Evolutionary conservation across 2,329 filamentous ascomycete genomes (phyloP), one percentile per base, ranked within the genome.

Genomic region (Lasiodiplodia citricola): DNA sequence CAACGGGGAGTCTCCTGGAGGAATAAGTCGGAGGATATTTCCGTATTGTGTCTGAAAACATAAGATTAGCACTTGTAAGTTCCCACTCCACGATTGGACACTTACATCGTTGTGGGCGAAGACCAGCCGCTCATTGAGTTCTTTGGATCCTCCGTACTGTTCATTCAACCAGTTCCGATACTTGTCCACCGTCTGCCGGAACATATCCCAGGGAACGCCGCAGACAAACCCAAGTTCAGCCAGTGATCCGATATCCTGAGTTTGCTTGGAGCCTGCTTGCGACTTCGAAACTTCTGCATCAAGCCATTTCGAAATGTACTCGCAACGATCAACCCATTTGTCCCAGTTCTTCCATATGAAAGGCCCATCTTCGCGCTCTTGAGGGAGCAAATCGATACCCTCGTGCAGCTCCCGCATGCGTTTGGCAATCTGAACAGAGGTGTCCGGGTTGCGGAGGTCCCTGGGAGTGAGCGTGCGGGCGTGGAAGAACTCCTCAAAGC

Each of bases 61-160:
- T 16, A 18, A 11, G 7, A 13, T 57, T 18, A 66, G 51, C 23
- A 57, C 6, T 1, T 16, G 31, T n/a, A 18, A 6, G 1, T 11
- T 35, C 25, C 47, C 16, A 2, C 8, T 31, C 14, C 18, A 37
- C 4, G 18, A 25, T 8, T n/a, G 25, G 13, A 41, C 10, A 81
- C 91, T 83, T 81, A 96, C 94, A 86, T 99, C 96, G 75, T 97
- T 97, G 79, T 99, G 96, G n/a, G 94, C 93, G 84, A 99, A 99
- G 0, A 97, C 90, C 13, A 99, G 87, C 67, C 88, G 86, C 57
- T 92, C 87, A 65, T 91, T 91, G 68, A 98, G 85, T 60, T 87
- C 87, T 41, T 87, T 81, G 4, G 83, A 77, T 1, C 89, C 89
- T 50, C 91, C 91, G 78, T 94, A 96, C 74, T 88, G 87, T 50